phyloP scores from a whole-genome alignment of 2,329 filamentous ascomycete genomes.

The Aspergillus tubingensis region DNA sequence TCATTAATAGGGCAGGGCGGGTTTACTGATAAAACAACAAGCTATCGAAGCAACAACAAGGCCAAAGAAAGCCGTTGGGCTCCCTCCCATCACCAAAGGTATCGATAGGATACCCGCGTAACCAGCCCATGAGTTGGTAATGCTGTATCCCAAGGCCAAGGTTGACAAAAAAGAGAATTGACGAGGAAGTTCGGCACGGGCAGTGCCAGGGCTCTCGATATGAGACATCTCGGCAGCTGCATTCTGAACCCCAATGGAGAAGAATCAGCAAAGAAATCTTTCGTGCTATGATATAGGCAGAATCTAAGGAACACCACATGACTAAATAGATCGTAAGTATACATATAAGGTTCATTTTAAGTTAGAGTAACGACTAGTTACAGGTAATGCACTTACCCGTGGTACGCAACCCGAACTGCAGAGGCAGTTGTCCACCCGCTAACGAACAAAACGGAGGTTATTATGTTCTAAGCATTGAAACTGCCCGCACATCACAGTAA shows the following conservation, averaged over 20 bases:
- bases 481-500: no score
- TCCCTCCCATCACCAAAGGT: constrained; percentile 27
- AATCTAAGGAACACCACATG: neutral
- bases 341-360: neutral
- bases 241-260: neutral
- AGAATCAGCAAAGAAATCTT: neutral
- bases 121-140: constrained; percentile 37
- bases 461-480: no score
- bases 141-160: constrained; percentile 28
- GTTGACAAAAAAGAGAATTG: constrained; percentile 25
- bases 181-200: constrained; percentile 18
- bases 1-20: neutral
- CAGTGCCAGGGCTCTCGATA: neutral
- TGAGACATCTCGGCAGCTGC: neutral
- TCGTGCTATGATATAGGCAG: neutral
- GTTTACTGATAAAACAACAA: constrained; percentile 21
- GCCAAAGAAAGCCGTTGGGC: constrained; percentile 27
- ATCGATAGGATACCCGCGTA: constrained; percentile 25
- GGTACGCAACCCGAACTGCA: neutral
- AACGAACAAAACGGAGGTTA: no score
- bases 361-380: neutral
- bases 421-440: neutral
- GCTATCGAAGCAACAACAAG: constrained; percentile 24
- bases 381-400: neutral
- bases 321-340: neutral